These are phyloP conservation scores for Dictyostelium discoideum DNA, from an alignment of 78 protist genomes.

Conservation along the genomic window dicty_2.7 NC_007091.3:88501-89000, in stretches of 20 bases:
- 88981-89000: slow-evolving; percentile 9
- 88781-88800: neutral
- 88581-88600: slow-evolving; percentile 8
- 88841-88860: slow-evolving; percentile 71
- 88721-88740: neutral
- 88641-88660: neutral
- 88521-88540: neutral
- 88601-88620: neutral
- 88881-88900: neutral
- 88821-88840: slow-evolving; percentile 1
- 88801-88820: neutral
- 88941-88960: neutral
- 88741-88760: slow-evolving; percentile 1
- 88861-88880: slow-evolving; percentile 68
- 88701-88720: neutral
- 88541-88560: neutral
- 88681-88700: neutral
- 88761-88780: neutral
- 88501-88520: neutral
- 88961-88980: neutral
- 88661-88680: neutral
- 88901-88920: neutral
- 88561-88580: neutral
- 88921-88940: neutral
- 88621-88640: neutral